Base-by-base conservation (phyloP, 108 stramenopile genomes). In the Fistulifera pelliculosa region DNA sequence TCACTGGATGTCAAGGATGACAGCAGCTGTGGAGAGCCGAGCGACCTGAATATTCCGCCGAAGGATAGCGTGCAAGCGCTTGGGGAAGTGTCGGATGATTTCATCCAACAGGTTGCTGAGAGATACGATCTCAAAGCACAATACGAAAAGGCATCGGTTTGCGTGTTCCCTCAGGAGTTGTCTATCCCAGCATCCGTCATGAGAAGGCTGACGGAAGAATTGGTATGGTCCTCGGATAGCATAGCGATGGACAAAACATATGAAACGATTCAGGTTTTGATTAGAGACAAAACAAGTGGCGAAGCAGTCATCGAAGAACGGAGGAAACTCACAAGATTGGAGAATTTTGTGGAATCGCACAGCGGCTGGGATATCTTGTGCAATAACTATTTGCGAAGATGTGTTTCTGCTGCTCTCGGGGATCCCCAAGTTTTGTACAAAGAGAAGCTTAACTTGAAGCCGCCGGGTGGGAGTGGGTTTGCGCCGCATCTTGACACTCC, bases 361-460 rank as follows among this genome's bases (percentile, higher is more conserved):
- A 19, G 38, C 13, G 70, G 42, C 24, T 81, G 80, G 80, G 71
- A 62, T 12, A 62, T 68, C 8, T 54, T 83, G 18, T 77, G 80
- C 51, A 56, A 67, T 54, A 69, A 42, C 14, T 76, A 83, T 49
- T 27, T 83, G 24, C 31, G 56, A 38, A 21, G 45, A 6, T 38
- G 61, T 31, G 31, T 79, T n/a, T 83, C 81, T 10, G 48, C 61
- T 17, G 49, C 63, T 0, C 53, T 73, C 42, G 72, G 66, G 0
- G 38, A 45, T 22, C 61, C 69, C 43, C 76, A 78, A 74, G 77
- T 77, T 0, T 57, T 85, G 49, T 85, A 60, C 66, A 85, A 85
- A 54, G 84, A 85, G 67, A 85, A 85, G 61, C 64, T 85, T 15
- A 85, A 85, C 54, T 41, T 80, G 15, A 85, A 85, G 60, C 84